Base-by-base conservation (phyloP, 495 filamentous ascomycete genomes). In the Penicillium fimorum region DNA sequence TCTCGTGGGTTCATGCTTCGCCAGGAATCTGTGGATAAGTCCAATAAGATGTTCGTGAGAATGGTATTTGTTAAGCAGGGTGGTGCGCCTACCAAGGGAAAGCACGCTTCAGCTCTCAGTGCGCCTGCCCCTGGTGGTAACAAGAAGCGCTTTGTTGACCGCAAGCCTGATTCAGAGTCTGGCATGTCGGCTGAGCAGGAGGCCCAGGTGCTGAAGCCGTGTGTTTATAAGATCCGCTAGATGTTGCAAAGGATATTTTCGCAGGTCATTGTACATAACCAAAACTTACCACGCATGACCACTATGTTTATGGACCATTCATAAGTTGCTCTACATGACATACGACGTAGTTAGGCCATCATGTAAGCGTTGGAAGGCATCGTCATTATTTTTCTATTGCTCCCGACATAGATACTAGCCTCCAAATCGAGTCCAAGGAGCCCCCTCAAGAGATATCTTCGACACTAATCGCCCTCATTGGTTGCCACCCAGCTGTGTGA, bases 11-110 rank as follows among this genome's bases (percentile, higher is more conserved):
- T 98, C 65, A 76, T 88, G 15, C 77, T 97, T 17, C 77, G 74
- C 24, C 73, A 72, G 10, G 76, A 81, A 41, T 82, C 84, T 0
- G 76, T 94, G 10, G 92, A 97, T 68, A 77, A 91, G 67, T 82
- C 78, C 33, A 98, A 98, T 74, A 96, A 89, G 75, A 98, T 98
- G 94, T 98, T 98, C 80, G 91, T 97, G 49, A 87, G 84, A 68
- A 93, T 98, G 91, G 81, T 84, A 61, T 97, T 98, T 76, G 77
- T 94, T 51, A 97, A 97, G 76, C 83, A 78, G 25, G 79, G 79
- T 24, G 77, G 72, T 55, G 62, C 84, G 38, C 86, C 88, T 4
- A 71, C 78, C 12, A 86, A 81, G 70, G 89, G 90, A 9, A 94
- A 92, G 71, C 79, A 86, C 58, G 83, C 73, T 24, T 66, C 71